Evolutionary conservation across 2,329 filamentous ascomycete genomes (phyloP).

Genomic region (Plectosphaerella sp.): DNA sequence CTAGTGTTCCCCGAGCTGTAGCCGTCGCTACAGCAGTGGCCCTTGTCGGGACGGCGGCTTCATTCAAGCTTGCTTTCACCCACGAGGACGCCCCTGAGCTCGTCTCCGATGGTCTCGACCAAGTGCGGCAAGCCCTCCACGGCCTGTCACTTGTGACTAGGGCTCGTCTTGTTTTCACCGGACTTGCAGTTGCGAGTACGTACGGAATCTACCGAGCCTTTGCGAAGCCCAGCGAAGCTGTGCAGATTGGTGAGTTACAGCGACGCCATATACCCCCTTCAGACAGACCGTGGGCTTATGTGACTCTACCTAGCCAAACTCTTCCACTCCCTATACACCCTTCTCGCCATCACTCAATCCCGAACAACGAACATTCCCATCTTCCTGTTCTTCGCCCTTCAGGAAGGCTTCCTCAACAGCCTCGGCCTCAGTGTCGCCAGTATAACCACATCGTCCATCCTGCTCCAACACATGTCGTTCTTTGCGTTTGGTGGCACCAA

Average conservation of each 20-base stretch:
- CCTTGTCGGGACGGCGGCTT: conserved; percentile 53
- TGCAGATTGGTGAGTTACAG: conserved; percentile 7
- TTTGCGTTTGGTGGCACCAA: conserved; percentile 91
- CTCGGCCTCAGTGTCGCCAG: conserved; percentile 49
- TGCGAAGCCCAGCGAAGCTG: conserved; percentile 2
- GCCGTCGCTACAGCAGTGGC: conserved; percentile 35
- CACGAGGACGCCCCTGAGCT: conserved; percentile 84
- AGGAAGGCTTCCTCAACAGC: conserved; percentile 44
- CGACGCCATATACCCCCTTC: background rate
- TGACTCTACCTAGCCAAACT: conserved; percentile 24
- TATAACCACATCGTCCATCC: conserved; percentile 64
- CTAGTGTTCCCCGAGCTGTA: conserved; percentile 34
- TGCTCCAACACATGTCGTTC: conserved; percentile 79
- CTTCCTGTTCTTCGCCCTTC: conserved; percentile 67
- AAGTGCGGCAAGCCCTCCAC: conserved; percentile 33
- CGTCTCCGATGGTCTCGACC: conserved; percentile 42
- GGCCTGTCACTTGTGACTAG: conserved; percentile 41
- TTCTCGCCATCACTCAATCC: conserved; percentile 85
- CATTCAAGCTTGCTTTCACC: conserved; percentile 90
- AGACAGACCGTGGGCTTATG: no score
- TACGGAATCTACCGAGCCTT: conserved; percentile 36
- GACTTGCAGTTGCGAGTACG: conserved; percentile 32
- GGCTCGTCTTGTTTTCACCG: conserved; percentile 46
- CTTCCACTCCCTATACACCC: conserved; percentile 66
- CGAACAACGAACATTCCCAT: conserved; percentile 81